Base-by-base conservation (phyloP, 768 basidiomycete species). In the Xerocomellus intermedius region DNA sequence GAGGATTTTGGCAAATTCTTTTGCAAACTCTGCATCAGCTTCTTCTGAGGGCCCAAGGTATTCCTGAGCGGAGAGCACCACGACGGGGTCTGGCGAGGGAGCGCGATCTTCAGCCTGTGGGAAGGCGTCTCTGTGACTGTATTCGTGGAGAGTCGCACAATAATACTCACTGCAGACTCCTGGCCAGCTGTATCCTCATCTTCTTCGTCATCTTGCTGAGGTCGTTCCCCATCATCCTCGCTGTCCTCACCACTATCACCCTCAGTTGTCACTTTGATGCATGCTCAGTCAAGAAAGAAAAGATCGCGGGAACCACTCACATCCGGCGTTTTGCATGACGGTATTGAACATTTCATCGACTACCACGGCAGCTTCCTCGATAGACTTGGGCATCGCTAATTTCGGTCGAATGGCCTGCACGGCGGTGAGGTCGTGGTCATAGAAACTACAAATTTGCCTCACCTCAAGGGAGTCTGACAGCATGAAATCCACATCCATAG, bases 401-500 rank as follows among this genome's bases (percentile, higher is more conserved):
- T 91, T 94, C 0, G 96, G 94, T 54, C 95, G 81, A n/a, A 98
- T 77, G 46, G 89, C 87, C 91, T 94, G 55, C 5, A 56, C 41
- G 30, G 30, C 37, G 51, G 35, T 59, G 50, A 56, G 47, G 42
- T 32, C 32, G 47, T 36, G 8, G 16, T 28, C 4, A 45, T 41
- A 38, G 21, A 45, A 39, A 4, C 3, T 44, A 48, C 26, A 42
- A 50, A 24, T 32, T 32, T 17, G 5, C 55, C 74, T 61, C 59
- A 93, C 93, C 75, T 98, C 95, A 9, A 99, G 72, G 1, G 96
- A 97, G 70, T 99, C 97, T 0, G 85, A 84, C 8, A 97, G 71
- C 93, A 98, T 96, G 73, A 98, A 99, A 50, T 97, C 95, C 12
- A 97, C 89, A 58, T 99, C 97, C 94, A 98, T 95, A 0, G 97